These are phyloP conservation scores for Colletotrichum sp. DNA, from an alignment of 2,329 filamentous ascomycete genomes.

Conservation along the genomic window DNA sequence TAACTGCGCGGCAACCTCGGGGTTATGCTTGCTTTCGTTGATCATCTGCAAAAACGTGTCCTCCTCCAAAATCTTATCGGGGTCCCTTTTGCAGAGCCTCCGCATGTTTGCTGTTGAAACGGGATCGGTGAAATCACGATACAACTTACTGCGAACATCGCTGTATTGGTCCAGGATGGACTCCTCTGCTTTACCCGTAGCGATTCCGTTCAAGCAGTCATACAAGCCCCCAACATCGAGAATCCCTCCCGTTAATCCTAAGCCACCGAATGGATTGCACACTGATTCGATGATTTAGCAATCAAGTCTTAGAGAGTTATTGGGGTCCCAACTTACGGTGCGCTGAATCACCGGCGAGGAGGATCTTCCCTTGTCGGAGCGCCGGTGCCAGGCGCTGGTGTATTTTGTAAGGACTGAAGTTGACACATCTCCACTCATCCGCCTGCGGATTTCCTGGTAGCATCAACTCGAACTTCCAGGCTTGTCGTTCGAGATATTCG, in stretches of 20 bases:
- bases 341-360: neutral
- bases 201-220: neutral
- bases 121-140: neutral
- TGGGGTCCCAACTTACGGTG: neutral
- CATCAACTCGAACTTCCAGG: neutral
- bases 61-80: neutral
- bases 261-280: neutral
- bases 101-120: neutral
- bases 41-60: neutral
- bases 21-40: neutral
- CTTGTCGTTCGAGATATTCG: neutral
- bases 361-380: neutral
- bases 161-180: neutral
- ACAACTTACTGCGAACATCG: neutral
- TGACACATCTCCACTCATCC: neutral
- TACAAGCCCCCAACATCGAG: neutral
- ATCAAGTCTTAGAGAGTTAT: neutral
- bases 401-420: neutral
- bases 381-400: neutral
- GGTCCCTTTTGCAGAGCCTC: neutral
- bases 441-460: neutral
- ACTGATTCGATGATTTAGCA: fast-evolving
- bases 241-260: neutral
- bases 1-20: neutral
- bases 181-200: neutral